Evolutionary conservation across 2,329 filamentous ascomycete genomes (phyloP).

Genomic region (Ceratocystis smalleyi): DNA sequence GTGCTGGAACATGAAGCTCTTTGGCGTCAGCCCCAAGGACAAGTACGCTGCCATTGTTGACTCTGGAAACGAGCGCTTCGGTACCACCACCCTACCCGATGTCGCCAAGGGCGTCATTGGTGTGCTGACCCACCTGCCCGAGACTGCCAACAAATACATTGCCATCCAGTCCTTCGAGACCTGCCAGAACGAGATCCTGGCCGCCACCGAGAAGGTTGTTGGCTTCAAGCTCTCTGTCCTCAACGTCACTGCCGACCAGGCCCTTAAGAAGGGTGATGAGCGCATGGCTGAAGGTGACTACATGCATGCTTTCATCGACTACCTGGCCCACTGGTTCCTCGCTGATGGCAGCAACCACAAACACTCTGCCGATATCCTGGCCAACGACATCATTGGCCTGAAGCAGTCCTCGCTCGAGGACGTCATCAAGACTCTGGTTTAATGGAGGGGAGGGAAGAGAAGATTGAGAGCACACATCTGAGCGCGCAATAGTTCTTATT

Average conservation of each 20-base stretch:
- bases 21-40: constrained; percentile 29
- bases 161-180: constrained; percentile 30
- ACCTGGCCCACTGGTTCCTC: constrained; percentile 5
- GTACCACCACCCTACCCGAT: constrained; percentile 31
- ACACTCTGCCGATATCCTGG: neutral
- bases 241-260: neutral
- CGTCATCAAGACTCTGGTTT: constrained; percentile 4
- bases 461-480: neutral
- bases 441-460: neutral
- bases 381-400: constrained; percentile 10
- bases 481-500: neutral
- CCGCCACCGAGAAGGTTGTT: constrained; percentile 33
- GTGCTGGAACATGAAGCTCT: constrained; percentile 29
- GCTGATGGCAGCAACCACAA: constrained; percentile 6
- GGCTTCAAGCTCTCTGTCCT: constrained; percentile 19
- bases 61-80: constrained; percentile 35
- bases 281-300: constrained; percentile 21
- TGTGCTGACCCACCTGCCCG: constrained; percentile 32
- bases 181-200: constrained; percentile 32
- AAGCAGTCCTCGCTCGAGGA: constrained; percentile 5
- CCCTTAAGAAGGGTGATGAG: constrained; percentile 25
- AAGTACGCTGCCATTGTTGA: constrained; percentile 32
- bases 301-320: constrained; percentile 8
- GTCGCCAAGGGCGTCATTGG: constrained; percentile 35
- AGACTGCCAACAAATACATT: constrained; percentile 38